Conservation (phyloP, 2,329 filamentous ascomycete genomes). For the Sclerotinia trifoliorum region DNA sequence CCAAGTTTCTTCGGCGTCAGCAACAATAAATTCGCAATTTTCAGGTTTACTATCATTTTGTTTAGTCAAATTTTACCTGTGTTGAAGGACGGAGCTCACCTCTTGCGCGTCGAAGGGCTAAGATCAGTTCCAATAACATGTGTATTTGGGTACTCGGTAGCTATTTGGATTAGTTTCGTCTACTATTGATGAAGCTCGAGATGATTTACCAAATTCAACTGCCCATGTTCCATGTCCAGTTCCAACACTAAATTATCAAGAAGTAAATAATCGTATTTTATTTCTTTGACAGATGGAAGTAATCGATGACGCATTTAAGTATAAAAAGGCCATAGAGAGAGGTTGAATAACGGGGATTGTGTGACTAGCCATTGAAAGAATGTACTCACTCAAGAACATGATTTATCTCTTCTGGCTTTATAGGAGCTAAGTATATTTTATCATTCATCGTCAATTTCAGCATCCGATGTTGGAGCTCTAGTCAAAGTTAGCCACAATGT, state of each 20-base stretch:
- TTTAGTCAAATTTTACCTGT: not conserved
- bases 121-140: slow-evolving; percentile 19
- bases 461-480: slow-evolving; percentile 32
- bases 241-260: slow-evolving; percentile 30
- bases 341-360: not conserved
- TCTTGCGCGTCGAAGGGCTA: not conserved
- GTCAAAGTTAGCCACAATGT: slow-evolving; percentile 5
- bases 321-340: not conserved
- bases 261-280: not conserved
- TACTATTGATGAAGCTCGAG: not conserved
- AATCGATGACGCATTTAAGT: not conserved
- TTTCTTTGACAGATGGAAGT: not conserved
- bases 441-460: slow-evolving; percentile 26
- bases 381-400: slow-evolving; percentile 40
- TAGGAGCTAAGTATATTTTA: slow-evolving; percentile 30
- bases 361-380: not conserved
- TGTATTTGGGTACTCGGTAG: slow-evolving; percentile 7
- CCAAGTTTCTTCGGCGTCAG: slow-evolving; percentile 53
- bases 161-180: slow-evolving; percentile 4
- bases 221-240: slow-evolving; percentile 62
- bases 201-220: slow-evolving; percentile 54
- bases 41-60: slow-evolving; percentile 4
- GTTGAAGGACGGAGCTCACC: not conserved
- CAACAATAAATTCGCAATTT: slow-evolving; percentile 46
- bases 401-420: slow-evolving; percentile 33